These are phyloP conservation scores for Trichoderma gracile DNA, from an alignment of 2,329 filamentous ascomycete species.

Conservation along the genomic window DNA sequence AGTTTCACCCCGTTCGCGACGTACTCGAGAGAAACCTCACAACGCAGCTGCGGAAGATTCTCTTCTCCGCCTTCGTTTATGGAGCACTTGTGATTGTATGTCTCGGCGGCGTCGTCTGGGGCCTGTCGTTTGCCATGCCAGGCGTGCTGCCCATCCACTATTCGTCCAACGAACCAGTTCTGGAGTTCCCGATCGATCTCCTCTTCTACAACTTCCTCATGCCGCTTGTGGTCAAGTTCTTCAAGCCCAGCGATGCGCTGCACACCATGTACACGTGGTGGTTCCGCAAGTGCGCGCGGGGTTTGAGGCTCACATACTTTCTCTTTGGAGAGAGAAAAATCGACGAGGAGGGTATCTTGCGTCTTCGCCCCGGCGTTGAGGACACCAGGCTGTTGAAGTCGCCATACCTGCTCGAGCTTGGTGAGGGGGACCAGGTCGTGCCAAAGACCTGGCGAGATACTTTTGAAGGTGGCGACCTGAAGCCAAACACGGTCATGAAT, in stretches of 20 bases:
- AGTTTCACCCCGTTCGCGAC: conserved; percentile 95
- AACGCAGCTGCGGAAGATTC: conserved; percentile 92
- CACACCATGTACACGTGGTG: conserved; percentile 93
- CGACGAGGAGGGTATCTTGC: conserved; percentile 77
- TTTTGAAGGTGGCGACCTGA: conserved; percentile 51
- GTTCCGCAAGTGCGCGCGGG: conserved; percentile 83
- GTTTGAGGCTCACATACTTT: conserved; percentile 83
- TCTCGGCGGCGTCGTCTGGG: conserved; percentile 93
- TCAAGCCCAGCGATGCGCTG: conserved; percentile 81
- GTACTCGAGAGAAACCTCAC: conserved; percentile 90
- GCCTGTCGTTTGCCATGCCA: conserved; percentile 66
- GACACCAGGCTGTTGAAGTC: conserved; percentile 42
- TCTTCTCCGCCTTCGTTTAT: conserved; percentile 94
- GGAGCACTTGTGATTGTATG: conserved; percentile 90
- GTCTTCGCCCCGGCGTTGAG: conserved; percentile 44
- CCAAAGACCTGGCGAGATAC: conserved; percentile 60
- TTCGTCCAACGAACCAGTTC: conserved; percentile 85
- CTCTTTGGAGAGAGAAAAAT: conserved; percentile 80
- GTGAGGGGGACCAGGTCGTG: conserved; percentile 43
- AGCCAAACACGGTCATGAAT: conserved; percentile 42
- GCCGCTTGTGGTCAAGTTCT: conserved; percentile 78
- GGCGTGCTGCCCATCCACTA: conserved; percentile 87
- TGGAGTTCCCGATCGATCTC: conserved; percentile 92
- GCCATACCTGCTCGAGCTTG: conserved; percentile 50
- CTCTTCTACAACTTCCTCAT: conserved; percentile 97